phyloP scores from a whole-genome alignment of 768 basidiomycete species.

The Phylloporus rhodoxanthus region DNA sequence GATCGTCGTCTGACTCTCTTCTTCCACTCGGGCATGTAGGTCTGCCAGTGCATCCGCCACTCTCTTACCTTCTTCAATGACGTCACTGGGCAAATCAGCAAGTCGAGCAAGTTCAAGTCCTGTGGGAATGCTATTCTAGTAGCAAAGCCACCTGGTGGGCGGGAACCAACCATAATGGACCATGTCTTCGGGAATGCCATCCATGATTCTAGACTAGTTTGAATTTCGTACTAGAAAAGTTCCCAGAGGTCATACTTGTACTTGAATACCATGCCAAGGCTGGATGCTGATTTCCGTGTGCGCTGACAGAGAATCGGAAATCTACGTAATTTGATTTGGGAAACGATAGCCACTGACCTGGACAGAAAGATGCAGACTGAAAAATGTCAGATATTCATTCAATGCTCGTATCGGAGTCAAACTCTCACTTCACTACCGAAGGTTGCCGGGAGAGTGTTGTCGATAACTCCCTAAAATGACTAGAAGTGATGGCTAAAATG shows the following conservation, averaged over 20 bases:
- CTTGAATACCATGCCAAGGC: conserved; percentile 67
- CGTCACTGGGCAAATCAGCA: conserved; percentile 74
- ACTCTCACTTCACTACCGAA: conserved; percentile 68
- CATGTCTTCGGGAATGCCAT: conserved; percentile 56
- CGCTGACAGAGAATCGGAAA: conserved; percentile 35
- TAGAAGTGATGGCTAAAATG: conserved; percentile 22
- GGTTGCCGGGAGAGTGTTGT: conserved; percentile 72
- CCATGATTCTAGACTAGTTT: conserved; percentile 51
- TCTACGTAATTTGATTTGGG: not conserved
- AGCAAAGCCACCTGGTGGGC: not conserved
- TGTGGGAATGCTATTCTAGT: conserved; percentile 27
- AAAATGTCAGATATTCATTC: not conserved
- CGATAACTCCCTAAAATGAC: conserved; percentile 77
- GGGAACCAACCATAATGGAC: conserved; percentile 64
- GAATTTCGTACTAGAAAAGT: not conserved
- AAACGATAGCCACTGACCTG: conserved; percentile 43
- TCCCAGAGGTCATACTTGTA: conserved; percentile 51
- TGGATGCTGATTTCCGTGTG: conserved; percentile 45
- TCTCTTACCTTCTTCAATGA: conserved; percentile 56
- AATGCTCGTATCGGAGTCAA: not conserved
- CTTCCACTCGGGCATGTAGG: conserved; percentile 50
- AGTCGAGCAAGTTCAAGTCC: conserved; percentile 86
- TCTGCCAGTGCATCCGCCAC: conserved; percentile 56
- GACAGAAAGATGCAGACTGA: conserved; percentile 76
- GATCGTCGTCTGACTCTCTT: conserved; percentile 56